Percentiles rank a stretch among this genome's conserved stretches.
Conservation (phyloP, 2,329 filamentous ascomycete genomes). For the Clarireedia sp. region DNA sequence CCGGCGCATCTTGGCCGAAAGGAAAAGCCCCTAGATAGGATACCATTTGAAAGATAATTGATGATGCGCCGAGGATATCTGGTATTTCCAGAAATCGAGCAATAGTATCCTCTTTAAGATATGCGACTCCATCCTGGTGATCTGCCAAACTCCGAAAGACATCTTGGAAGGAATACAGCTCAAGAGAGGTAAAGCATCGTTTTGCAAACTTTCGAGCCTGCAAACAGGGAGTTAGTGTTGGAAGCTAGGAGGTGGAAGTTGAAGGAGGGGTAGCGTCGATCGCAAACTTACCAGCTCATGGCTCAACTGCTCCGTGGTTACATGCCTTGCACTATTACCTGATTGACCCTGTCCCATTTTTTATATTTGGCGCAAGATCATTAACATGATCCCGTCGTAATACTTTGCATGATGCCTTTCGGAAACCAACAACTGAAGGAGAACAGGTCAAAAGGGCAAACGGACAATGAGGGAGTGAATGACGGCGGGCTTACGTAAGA, state of each 20-base stretch:
- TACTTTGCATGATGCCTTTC: too few relatives aligned
- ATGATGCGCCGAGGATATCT: slow-evolving; percentile 57
- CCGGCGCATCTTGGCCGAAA: slow-evolving; percentile 62
- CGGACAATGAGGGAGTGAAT: too few relatives aligned
- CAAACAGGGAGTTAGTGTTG: background rate
- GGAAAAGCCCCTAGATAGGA: slow-evolving; percentile 68
- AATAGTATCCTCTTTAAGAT: slow-evolving; percentile 63
- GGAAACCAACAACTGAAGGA: too few relatives aligned
- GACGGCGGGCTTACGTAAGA: too few relatives aligned
- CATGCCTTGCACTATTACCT: slow-evolving; percentile 17
- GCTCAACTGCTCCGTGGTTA: slow-evolving; percentile 27
- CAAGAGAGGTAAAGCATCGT: slow-evolving; percentile 63
- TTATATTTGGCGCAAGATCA: background rate
- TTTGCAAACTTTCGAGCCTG: slow-evolving; percentile 58
- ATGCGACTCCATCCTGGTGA: slow-evolving; percentile 49
- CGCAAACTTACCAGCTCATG: slow-evolving; percentile 26
- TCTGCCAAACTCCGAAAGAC: slow-evolving; percentile 66
- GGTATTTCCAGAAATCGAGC: slow-evolving; percentile 67
- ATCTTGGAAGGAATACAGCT: slow-evolving; percentile 66
- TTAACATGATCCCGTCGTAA: too few relatives aligned
- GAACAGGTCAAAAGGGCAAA: too few relatives aligned
- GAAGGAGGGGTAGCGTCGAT: slow-evolving; percentile 3
- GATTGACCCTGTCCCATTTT: slow-evolving; percentile 31
- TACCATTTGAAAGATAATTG: slow-evolving; percentile 63
- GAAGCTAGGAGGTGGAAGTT: background rate